Evolutionary conservation across 208 protist genomes (phyloP).

Genomic region (Leishmania braziliensis): DNA sequence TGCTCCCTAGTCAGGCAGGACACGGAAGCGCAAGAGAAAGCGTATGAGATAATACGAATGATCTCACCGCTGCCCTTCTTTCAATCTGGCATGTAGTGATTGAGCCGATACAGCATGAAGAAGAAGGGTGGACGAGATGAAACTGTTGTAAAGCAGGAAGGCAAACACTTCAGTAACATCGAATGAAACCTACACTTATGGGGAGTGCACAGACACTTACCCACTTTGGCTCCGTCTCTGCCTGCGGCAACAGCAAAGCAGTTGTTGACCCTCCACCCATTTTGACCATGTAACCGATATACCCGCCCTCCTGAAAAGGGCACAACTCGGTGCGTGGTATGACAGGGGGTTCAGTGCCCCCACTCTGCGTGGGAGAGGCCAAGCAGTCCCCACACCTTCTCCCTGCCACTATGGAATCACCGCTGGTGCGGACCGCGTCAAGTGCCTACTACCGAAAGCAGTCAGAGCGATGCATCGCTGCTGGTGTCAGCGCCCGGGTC

Average conservation of each 20-base stretch:
- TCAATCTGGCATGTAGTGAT: too few relatives aligned
- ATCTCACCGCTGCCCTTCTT: too few relatives aligned
- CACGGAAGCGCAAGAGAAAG: too few relatives aligned
- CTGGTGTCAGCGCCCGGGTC: not conserved
- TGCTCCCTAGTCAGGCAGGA: too few relatives aligned
- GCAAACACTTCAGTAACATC: too few relatives aligned
- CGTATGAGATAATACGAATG: too few relatives aligned
- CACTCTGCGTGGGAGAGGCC: not conserved
- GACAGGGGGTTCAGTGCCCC: not conserved
- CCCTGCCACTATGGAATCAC: not conserved
- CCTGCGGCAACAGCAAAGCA: not conserved
- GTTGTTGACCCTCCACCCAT: not conserved
- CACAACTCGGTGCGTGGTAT: not conserved
- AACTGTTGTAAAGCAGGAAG: too few relatives aligned
- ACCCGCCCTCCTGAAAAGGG: not conserved
- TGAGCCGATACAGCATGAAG: too few relatives aligned
- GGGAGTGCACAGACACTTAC: too few relatives aligned
- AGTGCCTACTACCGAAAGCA: not conserved
- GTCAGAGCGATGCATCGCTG: not conserved
- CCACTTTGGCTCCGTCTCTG: not conserved
- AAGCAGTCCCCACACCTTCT: not conserved
- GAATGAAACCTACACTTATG: too few relatives aligned
- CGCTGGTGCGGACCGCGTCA: not conserved
- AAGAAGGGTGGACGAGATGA: too few relatives aligned
- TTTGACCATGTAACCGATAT: not conserved